Base-by-base conservation (phyloP, 768 basidiomycete genomes). In the Termitomyces sp. region DNA sequence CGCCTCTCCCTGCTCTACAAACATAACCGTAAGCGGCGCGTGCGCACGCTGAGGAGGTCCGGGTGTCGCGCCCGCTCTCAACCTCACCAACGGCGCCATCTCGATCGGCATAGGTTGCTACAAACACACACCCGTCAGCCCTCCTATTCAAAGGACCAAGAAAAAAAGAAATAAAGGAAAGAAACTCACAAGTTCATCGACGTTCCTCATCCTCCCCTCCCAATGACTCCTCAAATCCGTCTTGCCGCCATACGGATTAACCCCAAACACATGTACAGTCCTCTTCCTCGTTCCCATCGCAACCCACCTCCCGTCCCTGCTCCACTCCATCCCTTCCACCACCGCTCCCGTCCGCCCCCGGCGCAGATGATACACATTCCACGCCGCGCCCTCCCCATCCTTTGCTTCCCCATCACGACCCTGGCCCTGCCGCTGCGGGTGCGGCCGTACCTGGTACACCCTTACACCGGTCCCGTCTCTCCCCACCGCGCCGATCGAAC, bases 241-340 rank as follows among this genome's bases (percentile, higher is more conserved):
- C 38, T 77, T 77, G 4, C 92, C 89, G 1, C 91, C 92, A 60
- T 87, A 87, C 4, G 91, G 91, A 69, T 92, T 90, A 8, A 87
- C 77, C 8, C 88, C 84, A 68, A 92, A 94, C 0, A 93, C 74
- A 73, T 94, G 91, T 22, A 87, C 73, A 0, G 85, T 89, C 59
- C 85, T 71, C 65, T 86, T 86, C 68, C 76, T 68, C 42, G 88
- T 91, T n/a, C 80, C 83, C 39, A 92, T 72, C 3, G 84, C 91
- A 18, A 86, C 71, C 89, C 89, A 93, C 39, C 87, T 72, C 15
- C 86, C 87, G 66, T 88, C 87, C 8, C 63, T 57, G 7, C 79
- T 78, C 81, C 84, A 86, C 28, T 73, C 74, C 13, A 88, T 73
- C 13, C 73, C 73, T 57, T 87, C 84, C 15, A 94, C 81, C 5